Base-by-base conservation (phyloP, 2,329 filamentous ascomycete species). In the Apiospora hydei region DNA sequence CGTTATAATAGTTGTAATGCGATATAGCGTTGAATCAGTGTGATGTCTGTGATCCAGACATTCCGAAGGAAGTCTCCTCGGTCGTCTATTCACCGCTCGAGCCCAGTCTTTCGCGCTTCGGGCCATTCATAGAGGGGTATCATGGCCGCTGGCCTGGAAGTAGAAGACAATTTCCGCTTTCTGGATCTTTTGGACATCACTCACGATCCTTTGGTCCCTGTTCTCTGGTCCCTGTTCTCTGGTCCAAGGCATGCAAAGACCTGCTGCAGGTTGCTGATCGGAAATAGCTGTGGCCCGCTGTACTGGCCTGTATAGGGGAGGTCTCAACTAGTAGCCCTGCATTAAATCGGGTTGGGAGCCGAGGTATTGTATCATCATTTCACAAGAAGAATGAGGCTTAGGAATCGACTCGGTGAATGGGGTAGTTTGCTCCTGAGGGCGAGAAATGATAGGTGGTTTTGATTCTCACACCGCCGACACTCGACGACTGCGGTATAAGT, bases 361-460 rank as follows among this genome's bases (percentile, higher is more conserved):
- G 57, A 24, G 57, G 30, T 8, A n/a, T 41, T n/a, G 21, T 34
- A 64, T 18, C 13, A 41, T 64, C 18, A 38, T 24, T 13, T 41
- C 34, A 34, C 57, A n/a, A 8, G 21, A 41, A 64, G 8, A n/a
- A 41, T 24, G 34, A 64, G 34, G 34, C 57, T 11, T 41, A 13
- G 30, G 18, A 64, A n/a, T 13, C n/a, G 18, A 10, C 57, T 64
- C 57, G 57, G 57, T 64, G 57, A 64, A 41, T 24, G 57, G 57
- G 30, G 57, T 7, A n/a, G n/a, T 11, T 38, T 41, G 34, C 11
- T 21, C 8, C 34, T 41, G 57, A 34, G 41, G 57, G 57, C 34
- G 57, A 41, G 57, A 64, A 64, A 34, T 64, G 57, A 64, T 64
- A 64, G 57, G 34, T 64, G 57, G 34, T 14, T n/a, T 64, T 41